phyloP scores from a whole-genome alignment of 306 rosid genomes.

The Inga laurina region DNA sequence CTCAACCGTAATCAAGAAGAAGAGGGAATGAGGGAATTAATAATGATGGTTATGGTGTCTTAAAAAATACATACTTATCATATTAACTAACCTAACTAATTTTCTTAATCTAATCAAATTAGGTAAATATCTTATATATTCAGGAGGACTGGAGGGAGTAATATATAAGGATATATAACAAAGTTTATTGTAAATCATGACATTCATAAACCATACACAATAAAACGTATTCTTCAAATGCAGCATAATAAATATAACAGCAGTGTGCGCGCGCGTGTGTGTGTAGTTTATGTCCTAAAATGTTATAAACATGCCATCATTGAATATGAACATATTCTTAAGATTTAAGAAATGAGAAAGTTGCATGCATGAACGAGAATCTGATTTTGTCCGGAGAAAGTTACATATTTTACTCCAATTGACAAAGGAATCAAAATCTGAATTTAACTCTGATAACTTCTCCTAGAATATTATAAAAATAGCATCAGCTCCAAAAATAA shows the following conservation, averaged over 20 bases:
- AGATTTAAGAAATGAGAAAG: not conserved
- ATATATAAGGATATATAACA: too few relatives aligned
- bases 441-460: not conserved
- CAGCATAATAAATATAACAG: not conserved
- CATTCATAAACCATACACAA: not conserved
- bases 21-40: too few relatives aligned
- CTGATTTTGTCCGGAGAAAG: not conserved
- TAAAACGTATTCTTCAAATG: not conserved
- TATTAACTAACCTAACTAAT: too few relatives aligned
- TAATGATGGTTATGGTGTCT: too few relatives aligned
- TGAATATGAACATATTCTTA: not conserved
- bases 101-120: too few relatives aligned
- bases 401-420: not conserved
- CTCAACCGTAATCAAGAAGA: too few relatives aligned
- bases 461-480: too few relatives aligned
- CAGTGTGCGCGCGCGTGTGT: too few relatives aligned
- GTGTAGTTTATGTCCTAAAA: not conserved
- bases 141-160: too few relatives aligned
- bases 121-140: too few relatives aligned
- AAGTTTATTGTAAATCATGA: not conserved
- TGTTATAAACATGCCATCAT: not conserved
- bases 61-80: too few relatives aligned
- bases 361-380: not conserved
- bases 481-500: not conserved
- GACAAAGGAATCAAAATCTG: not conserved